Conservation (phyloP, 306 rosid species). For the Ormosia emarginata region DNA sequence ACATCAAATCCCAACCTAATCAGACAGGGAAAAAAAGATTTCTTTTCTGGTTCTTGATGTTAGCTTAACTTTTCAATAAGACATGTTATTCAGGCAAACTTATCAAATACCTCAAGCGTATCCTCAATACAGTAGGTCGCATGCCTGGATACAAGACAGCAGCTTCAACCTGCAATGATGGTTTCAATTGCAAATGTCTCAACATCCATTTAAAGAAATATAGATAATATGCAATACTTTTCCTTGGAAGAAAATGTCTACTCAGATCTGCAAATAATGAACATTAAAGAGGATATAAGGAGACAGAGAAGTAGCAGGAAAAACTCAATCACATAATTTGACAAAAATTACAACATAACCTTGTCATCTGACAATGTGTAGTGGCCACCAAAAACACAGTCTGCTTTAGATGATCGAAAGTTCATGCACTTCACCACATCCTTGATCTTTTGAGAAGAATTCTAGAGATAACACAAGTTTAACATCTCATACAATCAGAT, state of each 20-base stretch:
- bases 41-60: neutral
- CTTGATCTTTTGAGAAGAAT: constrained; percentile 84
- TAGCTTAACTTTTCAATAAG: constrained; percentile 3
- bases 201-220: constrained; percentile 8
- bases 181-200: constrained; percentile 20
- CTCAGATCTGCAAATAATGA: neutral
- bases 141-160: constrained; percentile 88
- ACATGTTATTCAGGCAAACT: neutral
- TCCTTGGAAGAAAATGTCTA: constrained; percentile 10
- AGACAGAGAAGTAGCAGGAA: neutral
- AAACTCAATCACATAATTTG: neutral
- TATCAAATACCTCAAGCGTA: constrained; percentile 72
- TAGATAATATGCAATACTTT: neutral
- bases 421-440: constrained; percentile 89
- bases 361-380: constrained; percentile 82
- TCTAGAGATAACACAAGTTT: constrained; percentile 44
- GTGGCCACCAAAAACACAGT: constrained; percentile 71
- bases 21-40: neutral
- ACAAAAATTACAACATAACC: constrained; percentile 43
- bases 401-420: constrained; percentile 66
- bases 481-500: constrained; percentile 24
- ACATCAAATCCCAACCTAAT: constrained; percentile 8
- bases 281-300: neutral
- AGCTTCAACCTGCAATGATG: constrained; percentile 74
- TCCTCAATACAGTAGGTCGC: constrained; percentile 89